Percentiles rank a stretch among this genome's conserved stretches.
Evolutionary conservation across 1,284 basidiomycete genomes (phyloP).

Genomic region (Ceratobasidium theobromae): DNA sequence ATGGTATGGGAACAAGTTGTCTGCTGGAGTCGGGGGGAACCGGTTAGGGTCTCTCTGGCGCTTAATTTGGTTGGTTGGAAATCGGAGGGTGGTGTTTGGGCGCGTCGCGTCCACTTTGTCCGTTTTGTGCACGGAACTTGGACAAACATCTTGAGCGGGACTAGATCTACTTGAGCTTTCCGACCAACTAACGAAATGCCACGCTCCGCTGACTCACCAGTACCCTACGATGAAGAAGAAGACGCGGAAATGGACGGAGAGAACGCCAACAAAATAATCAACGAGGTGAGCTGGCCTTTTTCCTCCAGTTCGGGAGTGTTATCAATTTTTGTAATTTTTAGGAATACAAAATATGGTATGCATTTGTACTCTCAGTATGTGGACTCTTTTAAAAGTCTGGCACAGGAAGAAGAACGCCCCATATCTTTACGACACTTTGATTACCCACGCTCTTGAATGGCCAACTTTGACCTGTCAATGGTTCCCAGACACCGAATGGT

Average conservation of each 20-base stretch:
- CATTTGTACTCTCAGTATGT: not conserved
- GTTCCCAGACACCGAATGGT: slow-evolving; percentile 97
- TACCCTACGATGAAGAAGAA: slow-evolving; percentile 68
- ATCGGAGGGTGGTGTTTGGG: not conserved
- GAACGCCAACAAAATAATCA: slow-evolving; percentile 88
- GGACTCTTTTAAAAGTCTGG: not conserved
- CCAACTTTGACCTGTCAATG: slow-evolving; percentile 97
- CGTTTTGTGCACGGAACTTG: too few relatives aligned
- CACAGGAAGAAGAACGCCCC: slow-evolving; percentile 95
- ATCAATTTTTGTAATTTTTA: slow-evolving; percentile 41
- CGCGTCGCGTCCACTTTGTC: slow-evolving; percentile 3
- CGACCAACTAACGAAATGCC: too few relatives aligned
- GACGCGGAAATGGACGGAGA: slow-evolving; percentile 82
- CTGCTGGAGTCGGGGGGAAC: slow-evolving; percentile 17
- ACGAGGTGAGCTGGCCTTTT: slow-evolving; percentile 64
- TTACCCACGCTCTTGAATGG: slow-evolving; percentile 98
- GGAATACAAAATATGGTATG: slow-evolving; percentile 83
- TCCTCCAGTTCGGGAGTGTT: slow-evolving; percentile 16
- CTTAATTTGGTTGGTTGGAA: slow-evolving; percentile 15
- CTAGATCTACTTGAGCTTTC: too few relatives aligned
- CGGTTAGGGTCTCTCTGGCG: slow-evolving; percentile 27
- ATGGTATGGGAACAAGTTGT: not conserved
- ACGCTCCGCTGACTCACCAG: slow-evolving; percentile 3
- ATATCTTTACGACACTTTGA: slow-evolving; percentile 95
- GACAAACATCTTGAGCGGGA: not conserved